These are phyloP conservation scores for Cicer cuneatum DNA, from an alignment of 306 rosid genomes.

Conservation along the genomic window DNA sequence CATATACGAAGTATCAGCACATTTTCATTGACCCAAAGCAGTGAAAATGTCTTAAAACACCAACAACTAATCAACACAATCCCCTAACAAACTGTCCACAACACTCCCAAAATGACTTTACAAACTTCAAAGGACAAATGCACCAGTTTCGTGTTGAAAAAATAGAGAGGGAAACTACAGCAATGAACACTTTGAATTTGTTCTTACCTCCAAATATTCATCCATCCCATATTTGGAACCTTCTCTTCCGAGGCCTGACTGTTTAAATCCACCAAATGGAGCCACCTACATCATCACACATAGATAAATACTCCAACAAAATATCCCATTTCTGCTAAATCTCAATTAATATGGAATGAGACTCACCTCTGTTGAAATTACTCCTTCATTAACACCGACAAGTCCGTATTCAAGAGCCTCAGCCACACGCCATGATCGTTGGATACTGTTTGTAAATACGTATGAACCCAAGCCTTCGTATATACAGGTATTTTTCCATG, in stretches of 20 bases:
- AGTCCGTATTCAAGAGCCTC: conserved; percentile 97
- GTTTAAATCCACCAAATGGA: conserved; percentile 95
- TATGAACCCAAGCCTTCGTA: conserved; percentile 90
- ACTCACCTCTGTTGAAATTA: conserved; percentile 90
- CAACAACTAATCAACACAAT: too few species aligned
- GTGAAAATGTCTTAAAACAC: too few species aligned
- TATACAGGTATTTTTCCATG: conserved; percentile 21
- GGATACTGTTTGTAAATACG: conserved; percentile 80
- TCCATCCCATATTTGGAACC: conserved; percentile 99
- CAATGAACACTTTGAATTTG: conserved; percentile 10
- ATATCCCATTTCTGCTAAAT: conserved; percentile 4
- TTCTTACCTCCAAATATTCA: conserved; percentile 86
- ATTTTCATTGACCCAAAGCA: too few species aligned
- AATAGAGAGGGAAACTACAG: not conserved
- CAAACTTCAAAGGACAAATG: too few species aligned
- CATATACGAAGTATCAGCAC: too few species aligned
- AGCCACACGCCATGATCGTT: conserved; percentile 93
- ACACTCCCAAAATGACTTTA: too few species aligned
- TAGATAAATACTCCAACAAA: conserved; percentile 26
- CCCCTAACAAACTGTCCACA: too few species aligned
- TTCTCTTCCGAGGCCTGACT: conserved; percentile 98
- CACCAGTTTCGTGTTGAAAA: conserved; percentile 5
- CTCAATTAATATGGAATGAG: conserved; percentile 36
- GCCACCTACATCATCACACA: conserved; percentile 71
- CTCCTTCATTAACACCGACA: conserved; percentile 94